phyloP scores from a whole-genome alignment of 2,329 filamentous ascomycete species.

The Colletotrichum shisoi region DNA sequence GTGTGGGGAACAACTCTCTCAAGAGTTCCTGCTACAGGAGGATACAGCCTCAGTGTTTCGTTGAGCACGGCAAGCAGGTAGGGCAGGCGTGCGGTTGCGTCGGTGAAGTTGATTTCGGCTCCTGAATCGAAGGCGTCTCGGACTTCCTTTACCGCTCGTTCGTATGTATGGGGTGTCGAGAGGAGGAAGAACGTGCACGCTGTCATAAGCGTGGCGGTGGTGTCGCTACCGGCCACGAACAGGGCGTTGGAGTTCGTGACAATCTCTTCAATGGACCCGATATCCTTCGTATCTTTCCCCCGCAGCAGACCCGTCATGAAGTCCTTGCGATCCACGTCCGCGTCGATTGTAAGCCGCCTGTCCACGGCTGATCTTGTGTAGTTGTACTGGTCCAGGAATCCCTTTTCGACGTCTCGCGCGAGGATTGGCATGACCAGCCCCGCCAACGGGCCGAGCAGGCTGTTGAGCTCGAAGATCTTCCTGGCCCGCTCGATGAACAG shows the following conservation, averaged over 20 bases:
- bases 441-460: conserved; percentile 2
- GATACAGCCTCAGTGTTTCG: conserved; percentile 25
- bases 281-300: conserved; percentile 23
- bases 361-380: conserved; percentile 24
- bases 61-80: conserved; percentile 40
- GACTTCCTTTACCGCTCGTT: conserved; percentile 50
- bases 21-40: conserved; percentile 5
- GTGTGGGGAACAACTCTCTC: conserved; percentile 13
- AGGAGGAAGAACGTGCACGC: conserved; percentile 30
- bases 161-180: background rate
- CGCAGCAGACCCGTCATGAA: conserved; percentile 38
- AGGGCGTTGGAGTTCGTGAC: conserved; percentile 17
- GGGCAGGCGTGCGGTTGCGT: conserved; percentile 42
- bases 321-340: conserved; percentile 30
- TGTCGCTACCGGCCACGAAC: conserved; percentile 47
- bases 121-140: conserved; percentile 46
- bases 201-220: conserved; percentile 47
- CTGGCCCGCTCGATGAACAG: conserved; percentile 24
- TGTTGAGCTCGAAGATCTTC: conserved; percentile 23
- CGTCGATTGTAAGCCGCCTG: conserved; percentile 28
- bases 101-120: conserved; percentile 50
- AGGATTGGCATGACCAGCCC: background rate
- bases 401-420: no score
- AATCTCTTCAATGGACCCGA: conserved; percentile 13
- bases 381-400: conserved; percentile 1